Percentiles rank a stretch among this genome's conserved stretches.
Conservation (phyloP, 2,329 filamentous ascomycete genomes). For the Raffaelea arxii region DNA sequence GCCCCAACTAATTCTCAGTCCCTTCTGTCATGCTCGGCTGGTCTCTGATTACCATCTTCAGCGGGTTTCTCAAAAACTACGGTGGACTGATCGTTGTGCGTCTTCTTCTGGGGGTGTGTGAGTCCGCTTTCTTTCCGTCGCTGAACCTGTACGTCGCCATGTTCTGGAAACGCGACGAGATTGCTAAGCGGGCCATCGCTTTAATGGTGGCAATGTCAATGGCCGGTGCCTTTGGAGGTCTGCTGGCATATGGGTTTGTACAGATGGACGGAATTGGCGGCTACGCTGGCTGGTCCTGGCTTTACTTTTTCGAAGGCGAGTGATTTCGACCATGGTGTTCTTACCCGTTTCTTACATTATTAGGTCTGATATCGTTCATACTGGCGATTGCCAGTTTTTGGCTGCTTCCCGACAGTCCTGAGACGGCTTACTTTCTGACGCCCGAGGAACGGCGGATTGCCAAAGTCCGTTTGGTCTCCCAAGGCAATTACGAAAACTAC, state of each 20-base stretch:
- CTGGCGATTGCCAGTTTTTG: background rate
- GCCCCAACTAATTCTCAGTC: background rate
- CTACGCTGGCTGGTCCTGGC: conserved; percentile 7
- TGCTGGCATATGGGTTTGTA: conserved; percentile 5
- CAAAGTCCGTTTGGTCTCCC: background rate
- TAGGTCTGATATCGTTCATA: background rate
- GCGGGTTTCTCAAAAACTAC: conserved; percentile 46
- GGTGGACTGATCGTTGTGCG: conserved; percentile 47
- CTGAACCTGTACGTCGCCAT: conserved; percentile 35
- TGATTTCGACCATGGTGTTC: background rate
- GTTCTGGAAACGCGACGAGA: conserved; percentile 8
- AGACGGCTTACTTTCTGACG: conserved; percentile 1
- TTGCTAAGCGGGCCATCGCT: conserved; percentile 1
- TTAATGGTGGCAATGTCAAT: conserved; percentile 6
- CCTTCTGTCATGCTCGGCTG: conserved; percentile 23
- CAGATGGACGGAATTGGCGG: conserved; percentile 5
- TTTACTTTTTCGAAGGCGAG: conserved; percentile 7
- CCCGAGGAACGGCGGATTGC: background rate
- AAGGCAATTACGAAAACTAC: background rate
- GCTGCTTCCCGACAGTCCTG: conserved; percentile 2
- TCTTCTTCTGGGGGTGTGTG: conserved; percentile 46
- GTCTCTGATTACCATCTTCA: conserved; percentile 46
- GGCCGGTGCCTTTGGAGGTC: conserved; percentile 7
- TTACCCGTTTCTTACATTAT: background rate
- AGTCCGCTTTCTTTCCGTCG: conserved; percentile 51